Conservation (phyloP, 1,284 basidiomycete genomes). For the Trametes pubescens region DNA sequence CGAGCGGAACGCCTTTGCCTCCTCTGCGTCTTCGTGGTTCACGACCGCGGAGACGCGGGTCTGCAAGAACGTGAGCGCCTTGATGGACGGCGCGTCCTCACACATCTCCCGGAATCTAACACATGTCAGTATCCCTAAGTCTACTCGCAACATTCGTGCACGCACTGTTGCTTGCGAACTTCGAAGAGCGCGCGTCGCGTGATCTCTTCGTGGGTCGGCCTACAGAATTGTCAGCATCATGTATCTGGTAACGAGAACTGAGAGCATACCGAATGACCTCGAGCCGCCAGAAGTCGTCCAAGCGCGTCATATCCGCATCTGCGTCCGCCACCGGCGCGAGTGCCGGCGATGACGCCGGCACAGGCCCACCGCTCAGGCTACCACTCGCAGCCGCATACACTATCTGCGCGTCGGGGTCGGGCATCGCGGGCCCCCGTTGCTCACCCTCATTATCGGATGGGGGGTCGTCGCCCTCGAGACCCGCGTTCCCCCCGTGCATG, state of each 20-base stretch:
- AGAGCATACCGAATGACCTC: constrained; percentile 62
- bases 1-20: constrained; percentile 68
- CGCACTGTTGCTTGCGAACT: constrained; percentile 75
- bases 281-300: constrained; percentile 84
- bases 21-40: constrained; percentile 67
- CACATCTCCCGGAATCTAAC: constrained; percentile 82
- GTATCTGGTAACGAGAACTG: not conserved
- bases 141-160: constrained; percentile 6
- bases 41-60: constrained; percentile 74
- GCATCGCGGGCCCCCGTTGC: constrained; percentile 10
- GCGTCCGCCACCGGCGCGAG: constrained; percentile 22
- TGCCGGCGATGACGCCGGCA: not conserved
- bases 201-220: constrained; percentile 65
- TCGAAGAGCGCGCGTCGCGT: constrained; percentile 66
- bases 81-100: constrained; percentile 65
- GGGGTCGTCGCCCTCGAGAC: constrained; percentile 39
- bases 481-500: constrained; percentile 78
- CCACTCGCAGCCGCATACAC: not conserved
- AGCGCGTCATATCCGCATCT: constrained; percentile 52
- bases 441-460: not conserved
- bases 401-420: not conserved
- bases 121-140: not conserved
- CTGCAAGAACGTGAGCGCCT: constrained; percentile 76
- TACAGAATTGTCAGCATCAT: constrained; percentile 40
- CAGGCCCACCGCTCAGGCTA: not conserved